These are phyloP conservation scores for Gleditsia sinensis DNA, from an alignment of 306 rosid species.

Conservation along the genomic window DNA sequence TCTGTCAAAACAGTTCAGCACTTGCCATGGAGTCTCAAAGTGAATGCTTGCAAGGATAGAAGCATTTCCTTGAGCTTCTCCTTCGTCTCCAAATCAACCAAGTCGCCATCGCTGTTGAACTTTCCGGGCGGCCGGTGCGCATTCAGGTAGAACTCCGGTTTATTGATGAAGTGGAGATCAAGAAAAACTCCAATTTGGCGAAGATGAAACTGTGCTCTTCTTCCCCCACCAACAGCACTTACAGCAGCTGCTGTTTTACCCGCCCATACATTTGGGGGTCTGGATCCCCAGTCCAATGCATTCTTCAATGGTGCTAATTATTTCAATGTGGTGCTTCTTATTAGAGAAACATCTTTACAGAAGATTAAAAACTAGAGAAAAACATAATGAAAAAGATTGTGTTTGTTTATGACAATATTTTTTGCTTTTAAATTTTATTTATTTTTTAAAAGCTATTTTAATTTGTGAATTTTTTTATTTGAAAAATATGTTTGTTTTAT, in stretches of 20 bases:
- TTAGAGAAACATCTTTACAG: not conserved
- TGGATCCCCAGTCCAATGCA: conserved; percentile 80
- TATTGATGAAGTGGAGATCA: conserved; percentile 82
- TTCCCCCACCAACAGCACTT: conserved; percentile 83
- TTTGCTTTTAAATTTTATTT: too few relatives aligned
- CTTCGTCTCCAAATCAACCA: conserved; percentile 47
- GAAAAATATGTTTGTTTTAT: too few relatives aligned
- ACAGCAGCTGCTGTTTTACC: conserved; percentile 68
- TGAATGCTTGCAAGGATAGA: conserved; percentile 51
- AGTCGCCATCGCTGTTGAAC: conserved; percentile 57
- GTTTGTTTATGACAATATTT: too few relatives aligned
- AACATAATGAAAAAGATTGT: too few relatives aligned
- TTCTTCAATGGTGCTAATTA: conserved; percentile 64
- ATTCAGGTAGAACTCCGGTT: conserved; percentile 68
- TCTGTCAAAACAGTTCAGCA: not conserved
- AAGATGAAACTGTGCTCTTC: conserved; percentile 73
- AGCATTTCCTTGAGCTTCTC: conserved; percentile 52
- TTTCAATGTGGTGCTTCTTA: not conserved
- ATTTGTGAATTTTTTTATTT: too few relatives aligned
- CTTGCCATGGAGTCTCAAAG: conserved; percentile 43
- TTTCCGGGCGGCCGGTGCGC: conserved; percentile 63
- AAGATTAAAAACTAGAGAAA: too few relatives aligned
- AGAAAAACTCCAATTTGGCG: conserved; percentile 75
- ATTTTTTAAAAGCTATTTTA: too few relatives aligned
- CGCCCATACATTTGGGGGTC: conserved; percentile 80